Conservation (phyloP, 2,329 filamentous ascomycete species). For the Stemphylium vesicarium region DNA sequence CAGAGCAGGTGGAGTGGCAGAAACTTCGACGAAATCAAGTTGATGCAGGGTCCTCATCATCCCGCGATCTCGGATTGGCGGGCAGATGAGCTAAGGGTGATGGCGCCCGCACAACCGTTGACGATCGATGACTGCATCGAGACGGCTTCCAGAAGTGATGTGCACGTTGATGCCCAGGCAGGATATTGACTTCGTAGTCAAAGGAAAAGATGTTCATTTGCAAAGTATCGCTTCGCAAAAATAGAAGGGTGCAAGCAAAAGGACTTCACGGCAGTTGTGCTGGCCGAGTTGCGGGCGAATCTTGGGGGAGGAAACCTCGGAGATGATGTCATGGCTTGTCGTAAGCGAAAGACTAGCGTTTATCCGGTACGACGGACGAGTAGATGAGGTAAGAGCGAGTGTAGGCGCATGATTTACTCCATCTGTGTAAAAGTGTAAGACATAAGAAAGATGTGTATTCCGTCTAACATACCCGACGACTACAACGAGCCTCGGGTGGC, state of each 20-base stretch:
- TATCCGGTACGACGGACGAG: conserved; percentile 1
- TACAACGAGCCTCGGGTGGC: conserved; percentile 7
- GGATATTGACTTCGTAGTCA: conserved; percentile 14
- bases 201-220: conserved; percentile 21
- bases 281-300: conserved; percentile 11
- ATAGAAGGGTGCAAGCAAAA: conserved; percentile 30
- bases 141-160: conserved; percentile 23
- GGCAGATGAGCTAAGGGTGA: conserved; percentile 20
- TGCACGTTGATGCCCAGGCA: conserved; percentile 14
- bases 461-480: neutral
- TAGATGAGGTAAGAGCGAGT: conserved; percentile 1
- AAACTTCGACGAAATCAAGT: conserved; percentile 31
- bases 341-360: conserved; percentile 21
- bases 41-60: conserved; percentile 34
- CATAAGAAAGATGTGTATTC: neutral
- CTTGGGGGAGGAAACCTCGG: neutral
- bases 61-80: conserved; percentile 27
- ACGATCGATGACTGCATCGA: conserved; percentile 29
- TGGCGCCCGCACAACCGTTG: conserved; percentile 27
- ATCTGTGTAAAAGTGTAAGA: neutral
- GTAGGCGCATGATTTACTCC: neutral
- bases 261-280: conserved; percentile 14
- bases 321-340: conserved; percentile 34
- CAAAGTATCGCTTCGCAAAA: conserved; percentile 20
- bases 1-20: conserved; percentile 25